These are phyloP conservation scores for Dothidotthia symphoricarpi DNA, from an alignment of 2,329 filamentous ascomycete species.

Conservation along the genomic window DNA sequence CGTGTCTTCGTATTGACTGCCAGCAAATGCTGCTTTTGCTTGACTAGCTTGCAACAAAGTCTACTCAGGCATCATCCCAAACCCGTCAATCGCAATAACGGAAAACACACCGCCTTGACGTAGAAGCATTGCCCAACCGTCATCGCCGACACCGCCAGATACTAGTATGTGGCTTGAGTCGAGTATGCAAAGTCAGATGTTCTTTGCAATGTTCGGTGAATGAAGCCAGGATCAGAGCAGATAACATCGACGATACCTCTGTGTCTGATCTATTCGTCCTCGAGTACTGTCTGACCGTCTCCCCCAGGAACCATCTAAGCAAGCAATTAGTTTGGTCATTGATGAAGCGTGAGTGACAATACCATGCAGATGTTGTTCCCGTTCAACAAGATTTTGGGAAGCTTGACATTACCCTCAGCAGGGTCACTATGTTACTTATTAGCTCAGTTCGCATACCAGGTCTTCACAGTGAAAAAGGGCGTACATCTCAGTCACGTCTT, in stretches of 20 bases:
- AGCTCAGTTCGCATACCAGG: slow-evolving; percentile 3
- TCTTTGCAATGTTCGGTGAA: too few species aligned
- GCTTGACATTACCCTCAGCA: slow-evolving; percentile 74
- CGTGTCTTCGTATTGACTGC: too few species aligned
- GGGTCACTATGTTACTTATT: slow-evolving; percentile 68
- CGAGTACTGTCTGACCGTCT: slow-evolving; percentile 30
- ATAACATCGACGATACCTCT: background rate
- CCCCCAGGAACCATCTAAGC: slow-evolving; percentile 37
- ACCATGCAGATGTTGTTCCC: slow-evolving; percentile 99
- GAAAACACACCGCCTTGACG: too few species aligned
- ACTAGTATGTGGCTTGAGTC: too few species aligned
- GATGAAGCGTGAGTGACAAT: slow-evolving; percentile 29
- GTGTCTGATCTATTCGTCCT: slow-evolving; percentile 18
- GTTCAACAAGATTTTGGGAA: slow-evolving; percentile 92
- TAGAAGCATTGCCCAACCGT: too few species aligned
- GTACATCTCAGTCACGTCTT: slow-evolving; percentile 96
- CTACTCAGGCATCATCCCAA: too few species aligned
- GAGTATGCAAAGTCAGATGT: too few species aligned
- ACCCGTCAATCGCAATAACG: too few species aligned
- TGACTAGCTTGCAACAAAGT: too few species aligned
- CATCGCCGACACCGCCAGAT: too few species aligned
- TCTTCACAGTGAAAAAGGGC: slow-evolving; percentile 26
- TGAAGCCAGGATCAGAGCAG: background rate
- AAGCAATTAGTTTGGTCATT: background rate
- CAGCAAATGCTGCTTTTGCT: too few species aligned